Percentiles rank a stretch among this genome's conserved stretches.
These are phyloP conservation scores for Sporothrix humicola DNA, from an alignment of 2,329 filamentous ascomycete genomes.

Conservation along the genomic window DNA sequence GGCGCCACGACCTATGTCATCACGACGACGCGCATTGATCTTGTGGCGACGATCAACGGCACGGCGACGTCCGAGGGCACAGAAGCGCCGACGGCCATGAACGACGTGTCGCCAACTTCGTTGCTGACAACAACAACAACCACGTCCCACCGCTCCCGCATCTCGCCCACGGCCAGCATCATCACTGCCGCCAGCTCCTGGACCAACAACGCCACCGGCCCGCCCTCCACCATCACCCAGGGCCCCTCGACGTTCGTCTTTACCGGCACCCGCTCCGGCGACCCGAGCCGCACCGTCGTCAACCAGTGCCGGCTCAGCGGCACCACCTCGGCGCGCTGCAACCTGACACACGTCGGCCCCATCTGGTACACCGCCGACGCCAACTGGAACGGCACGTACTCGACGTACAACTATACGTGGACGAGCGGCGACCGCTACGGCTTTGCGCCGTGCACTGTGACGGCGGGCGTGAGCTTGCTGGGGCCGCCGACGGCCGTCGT, in stretches of 20 bases:
- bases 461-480: slow-evolving; percentile 39
- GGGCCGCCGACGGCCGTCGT: slow-evolving; percentile 26
- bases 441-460: slow-evolving; percentile 43
- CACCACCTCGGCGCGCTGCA: slow-evolving; percentile 40
- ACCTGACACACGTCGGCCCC: slow-evolving; percentile 42
- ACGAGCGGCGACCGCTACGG: slow-evolving; percentile 42
- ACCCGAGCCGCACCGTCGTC: slow-evolving; percentile 39
- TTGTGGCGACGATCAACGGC: slow-evolving; percentile 29
- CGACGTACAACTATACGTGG: slow-evolving; percentile 43
- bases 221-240: slow-evolving; percentile 42
- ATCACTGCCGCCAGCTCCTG: slow-evolving; percentile 33
- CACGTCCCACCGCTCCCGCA: background rate
- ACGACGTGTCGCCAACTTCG: slow-evolving; percentile 30
- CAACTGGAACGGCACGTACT: slow-evolving; percentile 40
- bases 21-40: slow-evolving; percentile 40
- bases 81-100: background rate
- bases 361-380: slow-evolving; percentile 41
- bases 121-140: background rate
- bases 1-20: slow-evolving; percentile 42
- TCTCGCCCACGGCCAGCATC: slow-evolving; percentile 20
- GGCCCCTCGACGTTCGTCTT: slow-evolving; percentile 41
- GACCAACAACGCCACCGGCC: slow-evolving; percentile 38
- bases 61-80: background rate
- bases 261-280: slow-evolving; percentile 39
- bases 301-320: slow-evolving; percentile 42